A percentile compares a stretch with the other conserved stretches of the same genome.
phyloP scores from a whole-genome alignment of 148 eudicot genomes.

The Chenopodium berlandieri region DNA sequence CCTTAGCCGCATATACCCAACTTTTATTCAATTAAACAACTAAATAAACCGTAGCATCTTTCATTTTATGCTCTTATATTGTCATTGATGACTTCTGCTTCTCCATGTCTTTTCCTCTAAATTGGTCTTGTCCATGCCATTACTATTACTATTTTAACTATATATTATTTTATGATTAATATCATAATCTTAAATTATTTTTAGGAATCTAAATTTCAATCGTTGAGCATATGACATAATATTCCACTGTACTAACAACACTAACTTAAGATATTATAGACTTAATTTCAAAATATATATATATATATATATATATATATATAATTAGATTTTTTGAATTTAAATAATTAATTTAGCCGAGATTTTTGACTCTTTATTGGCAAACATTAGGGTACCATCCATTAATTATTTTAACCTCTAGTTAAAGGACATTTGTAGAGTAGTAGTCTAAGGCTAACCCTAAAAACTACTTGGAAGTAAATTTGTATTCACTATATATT shows the following conservation, averaged over 20 bases:
- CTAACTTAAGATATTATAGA: no score
- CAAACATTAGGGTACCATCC: background rate
- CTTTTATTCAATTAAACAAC: conserved; percentile 9
- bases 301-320: no score
- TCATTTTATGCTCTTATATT: background rate
- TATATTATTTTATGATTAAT: background rate
- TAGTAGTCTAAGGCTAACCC: conserved; percentile 4
- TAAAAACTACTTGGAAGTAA: background rate
- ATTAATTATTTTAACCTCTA: background rate
- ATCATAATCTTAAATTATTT: background rate
- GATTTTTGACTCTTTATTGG: conserved; percentile 17
- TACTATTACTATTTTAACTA: background rate
- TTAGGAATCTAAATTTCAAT: conserved; percentile 11
- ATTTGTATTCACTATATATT: background rate
- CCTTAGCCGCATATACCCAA: background rate
- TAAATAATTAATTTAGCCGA: background rate
- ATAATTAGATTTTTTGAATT: no score
- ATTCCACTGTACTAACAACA: background rate
- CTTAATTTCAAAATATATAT: no score
- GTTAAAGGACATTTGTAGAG: conserved; percentile 17
- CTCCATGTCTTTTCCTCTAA: background rate
- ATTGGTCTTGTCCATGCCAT: conserved; percentile 1
- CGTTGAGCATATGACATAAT: conserved; percentile 1
- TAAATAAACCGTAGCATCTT: conserved; percentile 8
- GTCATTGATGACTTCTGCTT: background rate